Base-by-base conservation (phyloP, 2,329 filamentous ascomycete genomes). In the Neonectria magnoliae region DNA sequence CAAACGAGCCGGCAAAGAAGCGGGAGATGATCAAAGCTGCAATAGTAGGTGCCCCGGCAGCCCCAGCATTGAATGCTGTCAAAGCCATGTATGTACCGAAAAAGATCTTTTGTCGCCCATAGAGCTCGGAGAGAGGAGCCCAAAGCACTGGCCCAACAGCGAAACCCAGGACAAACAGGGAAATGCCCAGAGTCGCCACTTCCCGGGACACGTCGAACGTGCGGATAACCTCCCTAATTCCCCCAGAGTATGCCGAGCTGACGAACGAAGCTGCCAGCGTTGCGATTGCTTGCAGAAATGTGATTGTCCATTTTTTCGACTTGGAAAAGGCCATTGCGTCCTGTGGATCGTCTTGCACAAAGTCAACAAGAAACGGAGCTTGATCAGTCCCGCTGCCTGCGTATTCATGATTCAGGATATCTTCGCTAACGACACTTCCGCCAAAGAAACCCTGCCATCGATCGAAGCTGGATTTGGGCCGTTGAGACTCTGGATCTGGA, bases 231-330 rank as follows among this genome's bases (percentile, higher is more conserved):
- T 88, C 79, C 4, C 69, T 56, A 7, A 88, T 76, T 42, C 86
- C 87, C 5, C 87, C 87, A 2, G 86, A 86, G 75, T 88, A 91
- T 5, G 90, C 90, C 1, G 88, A 90, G 7, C 89, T 91, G 44
- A 88, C 87, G 68, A 93, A 90, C 1, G 91, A 83, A 16, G 93
- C 89, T 16, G 85, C 89, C 42, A 93, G 81, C 0, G 90, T 90
- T 8, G 90, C 87, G 7, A 90, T 68, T 3, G 90, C 89, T 53
- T 67, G 67, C 2, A 67, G 52, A 9, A n/a, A 6, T 0, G 88
- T 90, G 66, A 90, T 86, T 14, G 73, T 74, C 91, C 91, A 93
- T 78, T 92, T 92, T 75, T 22, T 22, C 84, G 85, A 1, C 71
- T 60, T 2, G 83, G 83, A 78, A 67, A 88, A 91, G 20, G 81